These are phyloP conservation scores for Cutaneotrichosporon dermatis DNA, from an alignment of 1,284 basidiomycete species.

Conservation along the genomic window DNA sequence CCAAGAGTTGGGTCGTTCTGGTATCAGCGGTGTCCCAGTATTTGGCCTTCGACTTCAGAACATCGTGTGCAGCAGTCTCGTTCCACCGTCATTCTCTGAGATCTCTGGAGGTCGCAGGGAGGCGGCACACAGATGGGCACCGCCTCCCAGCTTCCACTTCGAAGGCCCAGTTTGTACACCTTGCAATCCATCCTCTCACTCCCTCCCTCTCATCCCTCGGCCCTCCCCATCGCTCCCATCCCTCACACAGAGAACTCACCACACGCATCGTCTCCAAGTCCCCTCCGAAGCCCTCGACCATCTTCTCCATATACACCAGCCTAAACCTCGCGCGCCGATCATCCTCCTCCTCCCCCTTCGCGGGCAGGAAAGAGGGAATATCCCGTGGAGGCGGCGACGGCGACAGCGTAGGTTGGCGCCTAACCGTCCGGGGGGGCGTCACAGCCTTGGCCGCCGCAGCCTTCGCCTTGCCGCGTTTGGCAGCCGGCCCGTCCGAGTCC, in stretches of 20 bases:
- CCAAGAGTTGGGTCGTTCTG: conserved; percentile 41
- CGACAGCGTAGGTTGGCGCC: conserved; percentile 19
- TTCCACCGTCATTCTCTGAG: no score
- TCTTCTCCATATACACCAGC: conserved; percentile 47
- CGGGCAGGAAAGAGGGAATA: conserved; percentile 20
- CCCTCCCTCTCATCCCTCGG: no score
- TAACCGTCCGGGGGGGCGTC: background rate
- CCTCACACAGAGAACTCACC: conserved; percentile 25
- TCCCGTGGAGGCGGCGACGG: conserved; percentile 21
- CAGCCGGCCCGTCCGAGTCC: conserved; percentile 19
- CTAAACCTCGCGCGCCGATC: conserved; percentile 38
- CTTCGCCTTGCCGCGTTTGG: conserved; percentile 13
- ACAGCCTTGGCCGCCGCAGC: background rate
- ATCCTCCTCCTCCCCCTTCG: conserved; percentile 26
- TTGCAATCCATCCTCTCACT: background rate
- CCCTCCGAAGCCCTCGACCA: conserved; percentile 46
- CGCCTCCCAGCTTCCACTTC: no score
- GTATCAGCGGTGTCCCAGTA: background rate
- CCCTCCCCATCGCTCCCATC: background rate
- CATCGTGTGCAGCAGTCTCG: background rate
- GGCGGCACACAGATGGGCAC: no score
- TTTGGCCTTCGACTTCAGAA: background rate
- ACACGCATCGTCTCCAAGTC: conserved; percentile 45
- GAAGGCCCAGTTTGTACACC: background rate
- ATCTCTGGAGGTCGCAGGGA: no score